Conservation (phyloP, 164 flowering plant species). For the Berberis thunbergii region DNA sequence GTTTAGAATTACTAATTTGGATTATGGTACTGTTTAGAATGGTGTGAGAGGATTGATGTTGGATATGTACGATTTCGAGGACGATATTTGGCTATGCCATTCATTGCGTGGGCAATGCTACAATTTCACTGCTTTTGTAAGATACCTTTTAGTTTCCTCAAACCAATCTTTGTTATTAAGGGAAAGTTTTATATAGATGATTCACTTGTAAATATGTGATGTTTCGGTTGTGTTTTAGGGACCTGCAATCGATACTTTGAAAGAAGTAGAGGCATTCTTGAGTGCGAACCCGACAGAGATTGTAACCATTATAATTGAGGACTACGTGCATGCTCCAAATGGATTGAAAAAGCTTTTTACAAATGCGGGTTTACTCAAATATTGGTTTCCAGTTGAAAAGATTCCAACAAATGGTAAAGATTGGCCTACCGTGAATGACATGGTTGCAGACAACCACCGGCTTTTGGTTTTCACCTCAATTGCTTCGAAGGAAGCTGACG, state of each 20-base stretch:
- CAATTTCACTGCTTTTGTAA: constrained; percentile 98
- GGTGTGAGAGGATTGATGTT: constrained; percentile 98
- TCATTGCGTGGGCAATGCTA: constrained; percentile 81
- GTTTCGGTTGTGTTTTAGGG: constrained; percentile 29
- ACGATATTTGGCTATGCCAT: constrained; percentile 98
- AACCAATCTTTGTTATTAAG: background rate
- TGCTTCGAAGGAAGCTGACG: constrained; percentile 81
- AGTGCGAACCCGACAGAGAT: constrained; percentile 66
- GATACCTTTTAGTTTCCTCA: constrained; percentile 4
- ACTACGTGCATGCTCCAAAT: constrained; percentile 89
- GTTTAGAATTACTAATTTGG: constrained; percentile 3
- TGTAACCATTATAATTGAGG: constrained; percentile 92
- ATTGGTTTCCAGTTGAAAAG: constrained; percentile 83
- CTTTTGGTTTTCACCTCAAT: constrained; percentile 87
- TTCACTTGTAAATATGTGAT: background rate
- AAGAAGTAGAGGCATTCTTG: constrained; percentile 88
- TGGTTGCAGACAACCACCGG: constrained; percentile 69
- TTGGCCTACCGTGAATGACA: constrained; percentile 88
- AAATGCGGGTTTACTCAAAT: constrained; percentile 71
- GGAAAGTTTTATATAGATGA: background rate
- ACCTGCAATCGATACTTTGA: constrained; percentile 91
- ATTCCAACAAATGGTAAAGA: constrained; percentile 88
- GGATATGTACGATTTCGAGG: constrained; percentile 92
- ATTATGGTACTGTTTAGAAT: constrained; percentile 40
- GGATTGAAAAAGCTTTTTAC: constrained; percentile 74